These are phyloP conservation scores for Mayamaea pseudoterrestris DNA, from an alignment of 108 stramenopile species.

Conservation along the genomic window DNA sequence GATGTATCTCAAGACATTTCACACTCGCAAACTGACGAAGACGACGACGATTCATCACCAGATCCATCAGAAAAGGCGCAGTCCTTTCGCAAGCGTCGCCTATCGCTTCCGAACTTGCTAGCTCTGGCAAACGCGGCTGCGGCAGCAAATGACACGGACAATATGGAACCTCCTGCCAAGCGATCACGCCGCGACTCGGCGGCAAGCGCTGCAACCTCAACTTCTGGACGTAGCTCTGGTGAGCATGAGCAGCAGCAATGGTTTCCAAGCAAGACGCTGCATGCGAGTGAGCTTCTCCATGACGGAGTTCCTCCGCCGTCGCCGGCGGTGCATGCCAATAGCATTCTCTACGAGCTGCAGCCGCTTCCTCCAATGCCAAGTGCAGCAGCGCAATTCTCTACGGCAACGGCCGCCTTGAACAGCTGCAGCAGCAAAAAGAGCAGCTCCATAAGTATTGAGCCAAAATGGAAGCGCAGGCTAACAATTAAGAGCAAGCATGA, in stretches of 20 bases:
- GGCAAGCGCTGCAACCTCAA: conserved; percentile 10
- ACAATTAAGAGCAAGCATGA: conserved; percentile 24
- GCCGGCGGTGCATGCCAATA: conserved; percentile 10
- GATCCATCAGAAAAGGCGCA: conserved; percentile 24
- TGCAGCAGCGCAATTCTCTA: not conserved
- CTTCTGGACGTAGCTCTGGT: conserved; percentile 2
- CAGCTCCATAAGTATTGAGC: conserved; percentile 2
- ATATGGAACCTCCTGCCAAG: not conserved
- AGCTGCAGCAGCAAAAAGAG: too few relatives aligned
- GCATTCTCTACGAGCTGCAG: conserved; percentile 16
- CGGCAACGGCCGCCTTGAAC: conserved; percentile 2
- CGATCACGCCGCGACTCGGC: conserved; percentile 14
- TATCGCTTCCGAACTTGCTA: conserved; percentile 45
- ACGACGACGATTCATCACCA: not conserved
- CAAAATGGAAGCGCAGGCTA: conserved; percentile 27
- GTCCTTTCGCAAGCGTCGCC: conserved; percentile 65
- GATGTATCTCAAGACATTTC: not conserved
- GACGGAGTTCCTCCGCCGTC: conserved; percentile 18
- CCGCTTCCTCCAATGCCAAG: conserved; percentile 10
- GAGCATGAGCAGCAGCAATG: not conserved
- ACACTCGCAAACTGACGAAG: not conserved
- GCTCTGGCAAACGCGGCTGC: not conserved
- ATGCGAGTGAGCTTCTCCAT: conserved; percentile 42
- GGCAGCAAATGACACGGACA: not conserved
- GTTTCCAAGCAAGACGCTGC: conserved; percentile 15